These are phyloP conservation scores for Diaporthe vexans DNA, from an alignment of 2,329 filamentous ascomycete species.

Conservation along the genomic window DNA sequence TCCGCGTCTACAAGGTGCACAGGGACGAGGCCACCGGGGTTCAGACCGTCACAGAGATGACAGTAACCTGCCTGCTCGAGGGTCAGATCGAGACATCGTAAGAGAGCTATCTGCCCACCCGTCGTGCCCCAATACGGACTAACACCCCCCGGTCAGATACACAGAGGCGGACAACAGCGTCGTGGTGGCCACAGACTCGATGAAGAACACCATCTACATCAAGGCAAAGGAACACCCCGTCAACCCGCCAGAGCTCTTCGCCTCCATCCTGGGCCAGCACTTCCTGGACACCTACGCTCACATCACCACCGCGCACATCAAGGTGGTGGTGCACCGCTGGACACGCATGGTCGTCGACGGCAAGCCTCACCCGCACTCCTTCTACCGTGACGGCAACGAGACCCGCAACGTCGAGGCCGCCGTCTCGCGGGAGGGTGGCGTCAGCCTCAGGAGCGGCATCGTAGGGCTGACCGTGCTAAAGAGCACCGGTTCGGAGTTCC, in stretches of 20 bases:
- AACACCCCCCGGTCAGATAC: slow-evolving; percentile 71
- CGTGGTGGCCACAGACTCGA: slow-evolving; percentile 95
- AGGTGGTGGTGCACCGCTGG: slow-evolving; percentile 90
- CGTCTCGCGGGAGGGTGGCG: slow-evolving; percentile 76
- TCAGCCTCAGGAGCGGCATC: slow-evolving; percentile 83
- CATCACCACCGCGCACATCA: slow-evolving; percentile 87
- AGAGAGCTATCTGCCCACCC: slow-evolving; percentile 48
- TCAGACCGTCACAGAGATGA: slow-evolving; percentile 95
- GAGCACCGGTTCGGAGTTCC: slow-evolving; percentile 96
- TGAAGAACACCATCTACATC: slow-evolving; percentile 98
- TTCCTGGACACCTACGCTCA: slow-evolving; percentile 91
- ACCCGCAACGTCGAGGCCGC: slow-evolving; percentile 85
- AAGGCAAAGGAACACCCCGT: slow-evolving; percentile 94
- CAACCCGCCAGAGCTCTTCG: slow-evolving; percentile 93
- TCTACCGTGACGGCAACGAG: slow-evolving; percentile 90
- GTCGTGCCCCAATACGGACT: neutral
- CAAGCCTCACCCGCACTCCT: slow-evolving; percentile 94
- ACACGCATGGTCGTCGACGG: slow-evolving; percentile 89
- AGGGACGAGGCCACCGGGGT: slow-evolving; percentile 80
- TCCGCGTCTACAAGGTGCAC: slow-evolving; percentile 96
- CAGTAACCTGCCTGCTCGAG: slow-evolving; percentile 91
- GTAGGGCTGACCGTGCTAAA: slow-evolving; percentile 90
- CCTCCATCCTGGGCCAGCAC: slow-evolving; percentile 85
- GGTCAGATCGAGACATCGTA: slow-evolving; percentile 90
- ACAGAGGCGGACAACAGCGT: slow-evolving; percentile 94